These are phyloP conservation scores for Xylariaceae sp. DNA, from an alignment of 2,329 filamentous ascomycete species.

Conservation along the genomic window DNA sequence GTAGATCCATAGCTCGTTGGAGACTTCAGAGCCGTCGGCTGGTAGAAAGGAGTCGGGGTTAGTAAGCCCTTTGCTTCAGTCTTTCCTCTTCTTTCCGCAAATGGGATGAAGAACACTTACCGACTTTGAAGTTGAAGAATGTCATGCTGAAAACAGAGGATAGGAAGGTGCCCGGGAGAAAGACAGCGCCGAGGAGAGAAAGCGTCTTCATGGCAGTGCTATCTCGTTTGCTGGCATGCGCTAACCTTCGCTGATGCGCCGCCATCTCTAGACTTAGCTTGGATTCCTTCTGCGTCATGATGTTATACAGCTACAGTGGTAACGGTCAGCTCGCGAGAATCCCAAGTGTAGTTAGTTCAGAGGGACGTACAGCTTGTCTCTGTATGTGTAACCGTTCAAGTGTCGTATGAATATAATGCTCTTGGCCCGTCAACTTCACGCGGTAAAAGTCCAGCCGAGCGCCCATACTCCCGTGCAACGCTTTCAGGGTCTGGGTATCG, in stretches of 20 bases:
- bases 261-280: slow-evolving; percentile 60
- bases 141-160: slow-evolving; percentile 62
- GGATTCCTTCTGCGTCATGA: slow-evolving; percentile 60
- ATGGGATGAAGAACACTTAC: slow-evolving; percentile 25
- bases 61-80: slow-evolving; percentile 2
- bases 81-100: not conserved
- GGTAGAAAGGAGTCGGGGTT: not conserved
- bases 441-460: slow-evolving; percentile 55
- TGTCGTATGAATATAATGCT: slow-evolving; percentile 59
- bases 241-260: slow-evolving; percentile 53
- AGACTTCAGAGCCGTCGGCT: slow-evolving; percentile 39
- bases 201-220: slow-evolving; percentile 62
- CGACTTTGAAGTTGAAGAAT: slow-evolving; percentile 57
- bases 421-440: slow-evolving; percentile 55
- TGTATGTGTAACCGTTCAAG: slow-evolving; percentile 57
- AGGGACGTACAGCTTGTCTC: slow-evolving; percentile 48
- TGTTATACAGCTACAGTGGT: slow-evolving; percentile 53
- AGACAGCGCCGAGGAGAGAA: slow-evolving; percentile 57
- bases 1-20: slow-evolving; percentile 55
- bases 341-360: not conserved
- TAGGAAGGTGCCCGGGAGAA: slow-evolving; percentile 57
- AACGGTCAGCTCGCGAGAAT: slow-evolving; percentile 9
- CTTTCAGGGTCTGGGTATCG: slow-evolving; percentile 17
- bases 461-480: slow-evolving; percentile 47
- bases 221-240: slow-evolving; percentile 56